Conservation (phyloP, 805 yeast genomes). For the Pichia nakasei region DNA sequence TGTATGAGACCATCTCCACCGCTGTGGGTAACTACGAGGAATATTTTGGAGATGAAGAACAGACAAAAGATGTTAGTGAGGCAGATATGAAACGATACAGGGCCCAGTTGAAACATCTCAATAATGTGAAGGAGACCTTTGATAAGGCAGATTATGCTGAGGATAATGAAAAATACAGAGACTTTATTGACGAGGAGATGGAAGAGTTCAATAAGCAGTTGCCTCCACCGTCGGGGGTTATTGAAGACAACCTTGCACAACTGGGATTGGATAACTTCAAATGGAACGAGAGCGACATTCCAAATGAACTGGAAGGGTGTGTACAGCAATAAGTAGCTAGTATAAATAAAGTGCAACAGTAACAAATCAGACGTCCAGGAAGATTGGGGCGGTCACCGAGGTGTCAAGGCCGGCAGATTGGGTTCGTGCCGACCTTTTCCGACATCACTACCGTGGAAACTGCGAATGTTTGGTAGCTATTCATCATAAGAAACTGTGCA, state of each 20-base stretch:
- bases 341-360: not conserved
- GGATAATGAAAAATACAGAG: conserved; percentile 33
- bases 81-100: conserved; percentile 38
- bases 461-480: conserved; percentile 79
- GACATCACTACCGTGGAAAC: conserved; percentile 91
- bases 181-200: conserved; percentile 46
- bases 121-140: conserved; percentile 53
- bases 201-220: conserved; percentile 69
- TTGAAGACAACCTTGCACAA: conserved; percentile 33
- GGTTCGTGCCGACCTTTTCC: conserved; percentile 48
- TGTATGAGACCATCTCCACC: conserved; percentile 84
- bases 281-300: conserved; percentile 41
- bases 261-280: conserved; percentile 29
- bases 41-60: conserved; percentile 43
- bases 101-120: conserved; percentile 54
- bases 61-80: conserved; percentile 26
- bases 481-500: conserved; percentile 49
- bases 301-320: conserved; percentile 49
- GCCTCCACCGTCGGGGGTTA: conserved; percentile 70
- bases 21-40: conserved; percentile 62
- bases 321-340: conserved; percentile 27
- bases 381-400: conserved; percentile 85
- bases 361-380: conserved; percentile 83
- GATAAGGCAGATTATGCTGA: conserved; percentile 60
- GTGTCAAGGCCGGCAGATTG: conserved; percentile 47